A percentile compares a stretch with the other conserved stretches of the same genome.
These are phyloP conservation scores for Taphrina confusa DNA, from an alignment of 1,139 yeast genomes.

Conservation along the genomic window DNA sequence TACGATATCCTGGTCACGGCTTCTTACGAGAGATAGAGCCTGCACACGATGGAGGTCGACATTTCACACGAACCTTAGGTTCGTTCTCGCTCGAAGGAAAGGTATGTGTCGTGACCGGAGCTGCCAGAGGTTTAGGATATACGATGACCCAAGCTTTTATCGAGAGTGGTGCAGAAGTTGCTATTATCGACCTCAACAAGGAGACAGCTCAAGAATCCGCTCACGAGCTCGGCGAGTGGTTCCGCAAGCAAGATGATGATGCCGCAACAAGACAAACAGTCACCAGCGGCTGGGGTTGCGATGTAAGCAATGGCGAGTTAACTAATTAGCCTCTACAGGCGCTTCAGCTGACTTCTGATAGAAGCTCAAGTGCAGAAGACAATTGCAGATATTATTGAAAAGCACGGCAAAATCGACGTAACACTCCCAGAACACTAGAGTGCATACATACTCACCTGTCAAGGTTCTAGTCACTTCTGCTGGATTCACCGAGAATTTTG, in stretches of 20 bases:
- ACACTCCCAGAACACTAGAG: constrained; percentile 51
- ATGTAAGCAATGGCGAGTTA: constrained; percentile 13
- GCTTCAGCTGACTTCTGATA: background rate
- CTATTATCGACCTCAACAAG: constrained; percentile 41
- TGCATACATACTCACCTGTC: too few species aligned
- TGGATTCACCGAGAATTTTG: constrained; percentile 46
- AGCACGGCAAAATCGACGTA: constrained; percentile 25
- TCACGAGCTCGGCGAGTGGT: constrained; percentile 21
- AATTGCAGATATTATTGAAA: constrained; percentile 14
- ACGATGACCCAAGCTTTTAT: constrained; percentile 84
- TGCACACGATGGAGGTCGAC: constrained; percentile 19
- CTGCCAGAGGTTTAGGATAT: constrained; percentile 80
- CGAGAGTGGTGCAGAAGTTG: constrained; percentile 82
- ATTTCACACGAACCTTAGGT: constrained; percentile 8
- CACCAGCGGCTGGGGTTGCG: constrained; percentile 30
- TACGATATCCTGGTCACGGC: constrained; percentile 18
- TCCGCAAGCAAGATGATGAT: constrained; percentile 24
- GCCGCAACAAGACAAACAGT: constrained; percentile 20
- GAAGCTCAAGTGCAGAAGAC: constrained; percentile 24
- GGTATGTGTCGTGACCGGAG: constrained; percentile 82
- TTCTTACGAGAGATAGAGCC: constrained; percentile 9
- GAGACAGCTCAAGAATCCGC: constrained; percentile 30
- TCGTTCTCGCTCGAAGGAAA: constrained; percentile 65
- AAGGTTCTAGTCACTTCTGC: constrained; percentile 70
- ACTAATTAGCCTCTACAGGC: background rate